A percentile compares a stretch with the other conserved stretches of the same genome.
Evolutionary conservation across 2,329 filamentous ascomycete genomes (phyloP).

Genomic region (Mycosphaerella sp.): DNA sequence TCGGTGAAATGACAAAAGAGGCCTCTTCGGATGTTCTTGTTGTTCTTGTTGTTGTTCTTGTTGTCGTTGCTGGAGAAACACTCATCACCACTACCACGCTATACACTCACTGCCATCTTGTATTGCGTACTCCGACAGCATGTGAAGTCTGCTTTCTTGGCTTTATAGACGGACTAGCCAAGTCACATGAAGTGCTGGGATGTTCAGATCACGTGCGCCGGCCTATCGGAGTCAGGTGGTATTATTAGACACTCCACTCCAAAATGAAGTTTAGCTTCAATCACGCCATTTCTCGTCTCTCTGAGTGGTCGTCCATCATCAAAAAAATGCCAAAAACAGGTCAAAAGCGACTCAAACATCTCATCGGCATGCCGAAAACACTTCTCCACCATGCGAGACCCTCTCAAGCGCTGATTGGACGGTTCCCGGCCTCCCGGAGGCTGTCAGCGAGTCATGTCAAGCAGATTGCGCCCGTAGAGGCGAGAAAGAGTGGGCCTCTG

Average conservation of each 20-base stretch:
- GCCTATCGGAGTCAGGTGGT: background rate
- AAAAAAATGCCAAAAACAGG: slow-evolving; percentile 10
- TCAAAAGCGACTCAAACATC: slow-evolving; percentile 10
- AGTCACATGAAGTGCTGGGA: background rate
- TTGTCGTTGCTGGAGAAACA: too few species aligned
- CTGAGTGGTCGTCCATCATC: slow-evolving; percentile 4
- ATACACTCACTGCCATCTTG: too few species aligned
- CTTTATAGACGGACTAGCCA: too few species aligned
- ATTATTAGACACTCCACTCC: background rate
- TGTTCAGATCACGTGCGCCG: slow-evolving; percentile 1
- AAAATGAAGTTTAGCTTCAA: slow-evolving; percentile 1
- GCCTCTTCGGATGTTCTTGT: too few species aligned
- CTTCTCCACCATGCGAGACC: slow-evolving; percentile 7
- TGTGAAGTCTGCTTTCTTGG: too few species aligned
- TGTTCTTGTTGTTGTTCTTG: too few species aligned
- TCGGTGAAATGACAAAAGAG: too few species aligned
- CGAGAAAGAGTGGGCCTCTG: slow-evolving; percentile 13
- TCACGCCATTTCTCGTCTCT: slow-evolving; percentile 5
- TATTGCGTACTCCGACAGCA: too few species aligned
- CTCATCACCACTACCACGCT: too few species aligned
- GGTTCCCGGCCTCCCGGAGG: slow-evolving; percentile 6
- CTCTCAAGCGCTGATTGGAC: slow-evolving; percentile 10
- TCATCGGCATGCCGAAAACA: slow-evolving; percentile 16
- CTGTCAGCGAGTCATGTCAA: slow-evolving; percentile 14
- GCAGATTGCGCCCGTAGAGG: slow-evolving; percentile 19